These are phyloP conservation scores for Sugiyamaella castrensis DNA, from an alignment of 1,139 yeast genomes.

Conservation along the genomic window DNA sequence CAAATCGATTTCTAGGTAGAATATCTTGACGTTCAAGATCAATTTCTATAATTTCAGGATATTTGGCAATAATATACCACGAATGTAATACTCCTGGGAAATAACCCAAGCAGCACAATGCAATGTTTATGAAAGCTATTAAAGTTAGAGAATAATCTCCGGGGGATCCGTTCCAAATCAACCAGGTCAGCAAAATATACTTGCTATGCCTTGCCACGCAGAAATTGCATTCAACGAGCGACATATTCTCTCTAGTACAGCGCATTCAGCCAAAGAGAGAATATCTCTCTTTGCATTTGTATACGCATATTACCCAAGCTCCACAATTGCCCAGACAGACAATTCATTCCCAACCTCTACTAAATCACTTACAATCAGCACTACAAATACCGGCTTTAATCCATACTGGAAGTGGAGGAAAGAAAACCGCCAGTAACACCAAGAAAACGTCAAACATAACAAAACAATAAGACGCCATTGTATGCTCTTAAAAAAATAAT, in stretches of 20 bases:
- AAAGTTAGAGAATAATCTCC: constrained; percentile 24
- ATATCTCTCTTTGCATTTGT: too few relatives aligned
- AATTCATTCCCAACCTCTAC: too few relatives aligned
- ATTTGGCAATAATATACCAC: constrained; percentile 45
- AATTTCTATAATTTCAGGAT: constrained; percentile 34
- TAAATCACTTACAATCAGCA: constrained; percentile 49
- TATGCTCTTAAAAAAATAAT: background rate
- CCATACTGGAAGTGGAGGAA: constrained; percentile 82
- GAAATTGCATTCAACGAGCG: too few relatives aligned
- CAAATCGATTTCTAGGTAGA: constrained; percentile 14
- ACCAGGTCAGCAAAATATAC: too few relatives aligned
- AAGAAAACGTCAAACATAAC: constrained; percentile 60
- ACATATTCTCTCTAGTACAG: too few relatives aligned
- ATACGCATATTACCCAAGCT: too few relatives aligned
- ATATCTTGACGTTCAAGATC: constrained; percentile 26
- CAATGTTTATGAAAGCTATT: constrained; percentile 59
- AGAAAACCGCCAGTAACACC: constrained; percentile 71
- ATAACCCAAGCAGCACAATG: constrained; percentile 73
- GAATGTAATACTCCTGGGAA: constrained; percentile 64
- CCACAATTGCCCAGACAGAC: too few relatives aligned
- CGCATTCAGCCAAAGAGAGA: too few relatives aligned
- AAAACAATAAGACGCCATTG: constrained; percentile 20
- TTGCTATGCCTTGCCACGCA: too few relatives aligned
- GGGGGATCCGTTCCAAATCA: too few relatives aligned
- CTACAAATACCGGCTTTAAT: constrained; percentile 72